Conservation (phyloP, 139 green algal genomes). For the Yamagishiella unicocca region DNA sequence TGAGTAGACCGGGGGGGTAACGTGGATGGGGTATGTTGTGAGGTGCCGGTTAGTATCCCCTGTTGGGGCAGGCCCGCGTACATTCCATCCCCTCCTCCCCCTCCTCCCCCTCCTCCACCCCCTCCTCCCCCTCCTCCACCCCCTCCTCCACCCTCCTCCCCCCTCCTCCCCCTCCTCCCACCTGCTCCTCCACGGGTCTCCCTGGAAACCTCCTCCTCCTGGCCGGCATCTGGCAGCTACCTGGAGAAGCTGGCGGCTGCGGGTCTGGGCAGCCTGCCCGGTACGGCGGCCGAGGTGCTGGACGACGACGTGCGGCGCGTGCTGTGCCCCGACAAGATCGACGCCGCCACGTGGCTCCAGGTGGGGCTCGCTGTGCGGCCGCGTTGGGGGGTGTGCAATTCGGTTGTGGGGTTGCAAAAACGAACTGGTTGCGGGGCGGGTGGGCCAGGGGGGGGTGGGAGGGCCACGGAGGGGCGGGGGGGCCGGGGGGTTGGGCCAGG, state of each 20-base stretch:
- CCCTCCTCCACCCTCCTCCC: background rate
- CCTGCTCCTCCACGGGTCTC: no score
- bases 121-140: background rate
- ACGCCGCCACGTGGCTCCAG: slow-evolving; percentile 71
- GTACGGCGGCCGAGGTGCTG: slow-evolving; percentile 93
- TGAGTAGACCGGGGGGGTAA: no score
- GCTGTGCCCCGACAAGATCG: slow-evolving; percentile 93
- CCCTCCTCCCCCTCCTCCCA: background rate
- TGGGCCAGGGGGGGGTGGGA: no score
- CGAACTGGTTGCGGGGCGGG: no score
- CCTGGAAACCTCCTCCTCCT: no score
- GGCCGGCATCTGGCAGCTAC: slow-evolving; percentile 43
- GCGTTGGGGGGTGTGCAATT: no score
- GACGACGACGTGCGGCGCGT: slow-evolving; percentile 70
- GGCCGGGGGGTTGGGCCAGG: background rate
- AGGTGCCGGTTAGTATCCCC: no score
- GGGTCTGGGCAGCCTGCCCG: slow-evolving; percentile 85
- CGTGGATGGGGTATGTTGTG: no score
- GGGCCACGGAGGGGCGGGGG: no score
- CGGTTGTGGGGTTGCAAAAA: no score
- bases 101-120: background rate
- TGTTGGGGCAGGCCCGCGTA: no score
- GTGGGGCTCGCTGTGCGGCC: no score
- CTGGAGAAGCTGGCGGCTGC: slow-evolving; percentile 69
- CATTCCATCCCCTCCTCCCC: background rate